These are phyloP conservation scores for Cornus kousa DNA, from an alignment of 148 eudicot genomes.

Conservation along the genomic window DNA sequence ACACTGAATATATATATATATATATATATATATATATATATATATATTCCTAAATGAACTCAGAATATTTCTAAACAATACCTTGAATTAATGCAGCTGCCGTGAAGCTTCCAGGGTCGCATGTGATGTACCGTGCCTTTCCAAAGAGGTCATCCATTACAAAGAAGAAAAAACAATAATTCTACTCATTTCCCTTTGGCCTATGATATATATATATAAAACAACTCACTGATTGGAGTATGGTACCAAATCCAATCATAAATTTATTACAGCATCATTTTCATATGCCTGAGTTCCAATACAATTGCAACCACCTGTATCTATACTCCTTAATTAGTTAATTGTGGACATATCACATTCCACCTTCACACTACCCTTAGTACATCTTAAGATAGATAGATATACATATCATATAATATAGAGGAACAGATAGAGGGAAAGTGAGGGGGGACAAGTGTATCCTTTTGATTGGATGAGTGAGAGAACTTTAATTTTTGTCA, in stretches of 20 bases:
- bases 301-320: neutral
- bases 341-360: conserved; percentile 14
- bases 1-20: no score
- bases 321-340: neutral
- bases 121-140: no score
- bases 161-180: neutral
- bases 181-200: neutral
- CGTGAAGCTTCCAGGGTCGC: no score
- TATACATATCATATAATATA: no score
- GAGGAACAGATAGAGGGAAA: neutral
- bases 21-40: no score
- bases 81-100: no score
- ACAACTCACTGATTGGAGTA: neutral
- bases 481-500: conserved; percentile 3
- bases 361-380: conserved; percentile 24
- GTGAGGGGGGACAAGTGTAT: neutral
- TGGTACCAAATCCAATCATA: neutral
- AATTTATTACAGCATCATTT: conserved; percentile 1
- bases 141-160: no score
- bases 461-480: conserved; percentile 3
- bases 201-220: neutral
- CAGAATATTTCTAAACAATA: no score
- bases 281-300: conserved; percentile 8
- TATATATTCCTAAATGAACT: no score
- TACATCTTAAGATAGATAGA: conserved; percentile 3